Evolutionary conservation across 331 rosid genomes (phyloP).

Genomic region (Saraca asoca): DNA sequence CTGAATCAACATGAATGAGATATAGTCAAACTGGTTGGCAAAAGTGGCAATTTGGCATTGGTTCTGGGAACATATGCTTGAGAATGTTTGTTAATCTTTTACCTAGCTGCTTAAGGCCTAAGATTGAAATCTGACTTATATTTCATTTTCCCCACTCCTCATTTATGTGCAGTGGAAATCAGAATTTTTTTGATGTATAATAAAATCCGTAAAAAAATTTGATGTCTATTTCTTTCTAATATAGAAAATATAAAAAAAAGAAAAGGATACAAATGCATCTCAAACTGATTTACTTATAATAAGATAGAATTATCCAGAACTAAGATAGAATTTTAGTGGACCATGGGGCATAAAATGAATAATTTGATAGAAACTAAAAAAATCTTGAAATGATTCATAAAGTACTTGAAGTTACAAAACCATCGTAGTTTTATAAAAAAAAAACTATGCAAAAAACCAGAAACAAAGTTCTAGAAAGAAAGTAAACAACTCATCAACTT

Average conservation of each 20-base stretch:
- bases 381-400: not conserved
- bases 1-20: constrained; percentile 80
- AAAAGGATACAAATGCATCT: too few species aligned
- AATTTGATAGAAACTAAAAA: constrained; percentile 4
- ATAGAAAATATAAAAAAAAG: too few species aligned
- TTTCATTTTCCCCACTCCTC: too few species aligned
- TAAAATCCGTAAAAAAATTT: too few species aligned
- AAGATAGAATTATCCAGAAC: too few species aligned
- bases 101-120: constrained; percentile 63
- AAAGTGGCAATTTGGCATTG: constrained; percentile 83
- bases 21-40: constrained; percentile 72
- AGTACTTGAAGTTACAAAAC: not conserved
- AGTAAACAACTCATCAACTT: constrained; percentile 1
- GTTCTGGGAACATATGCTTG: constrained; percentile 85
- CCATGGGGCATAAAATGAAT: not conserved
- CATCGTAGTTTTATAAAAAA: too few species aligned
- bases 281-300: too few species aligned
- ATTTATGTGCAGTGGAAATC: too few species aligned
- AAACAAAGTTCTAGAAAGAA: not conserved
- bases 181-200: too few species aligned
- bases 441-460: not conserved
- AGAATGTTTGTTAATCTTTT: constrained; percentile 78
- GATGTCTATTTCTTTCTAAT: too few species aligned
- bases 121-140: too few species aligned
- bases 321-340: too few species aligned